These are phyloP conservation scores for Eruca vesicaria DNA, from an alignment of 441 rosid genomes.

Conservation along the genomic window DNA sequence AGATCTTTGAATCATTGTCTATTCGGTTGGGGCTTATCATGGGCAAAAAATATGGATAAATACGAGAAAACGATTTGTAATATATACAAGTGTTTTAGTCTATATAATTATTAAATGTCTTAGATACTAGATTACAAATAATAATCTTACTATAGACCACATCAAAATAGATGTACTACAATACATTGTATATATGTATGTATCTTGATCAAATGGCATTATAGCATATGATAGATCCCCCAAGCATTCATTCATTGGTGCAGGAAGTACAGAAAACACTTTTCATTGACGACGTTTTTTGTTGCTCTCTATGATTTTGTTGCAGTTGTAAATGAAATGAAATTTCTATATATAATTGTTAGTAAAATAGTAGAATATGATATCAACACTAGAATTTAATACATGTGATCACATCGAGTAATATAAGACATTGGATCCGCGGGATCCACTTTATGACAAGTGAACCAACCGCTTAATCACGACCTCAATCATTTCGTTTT, in stretches of 20 bases:
- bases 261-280: neutral
- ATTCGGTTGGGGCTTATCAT: neutral
- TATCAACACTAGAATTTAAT: neutral
- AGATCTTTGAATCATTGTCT: neutral
- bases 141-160: neutral
- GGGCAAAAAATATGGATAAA: neutral
- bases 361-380: neutral
- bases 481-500: slow-evolving; percentile 22
- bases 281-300: neutral
- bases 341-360: too few species aligned
- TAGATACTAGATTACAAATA: neutral
- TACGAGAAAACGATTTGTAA: neutral
- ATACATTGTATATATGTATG: neutral
- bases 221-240: neutral
- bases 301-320: neutral
- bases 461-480: slow-evolving; percentile 10
- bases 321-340: neutral
- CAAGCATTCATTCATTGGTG: neutral
- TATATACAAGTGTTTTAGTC: neutral
- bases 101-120: neutral
- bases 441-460: slow-evolving; percentile 20
- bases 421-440: slow-evolving; percentile 25
- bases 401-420: slow-evolving; percentile 11
- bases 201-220: neutral
- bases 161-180: neutral